Percentiles rank a stretch among this genome's conserved stretches.
phyloP scores from a whole-genome alignment of 495 filamentous ascomycete species.

The Aspergillus mulundensis region DNA sequence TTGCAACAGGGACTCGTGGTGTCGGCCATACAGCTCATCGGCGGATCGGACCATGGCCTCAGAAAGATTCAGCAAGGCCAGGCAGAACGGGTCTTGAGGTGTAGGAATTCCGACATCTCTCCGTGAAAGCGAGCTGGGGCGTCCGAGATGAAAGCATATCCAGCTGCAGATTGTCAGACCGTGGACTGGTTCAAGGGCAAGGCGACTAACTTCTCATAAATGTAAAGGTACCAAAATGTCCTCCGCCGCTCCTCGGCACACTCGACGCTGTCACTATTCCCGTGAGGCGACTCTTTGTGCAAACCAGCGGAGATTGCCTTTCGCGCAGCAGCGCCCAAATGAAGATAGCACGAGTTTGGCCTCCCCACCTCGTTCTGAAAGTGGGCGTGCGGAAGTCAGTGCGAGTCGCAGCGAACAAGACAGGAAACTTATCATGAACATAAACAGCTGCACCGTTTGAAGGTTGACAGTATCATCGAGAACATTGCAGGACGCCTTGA shows the following conservation, averaged over 20 bases:
- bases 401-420: background rate
- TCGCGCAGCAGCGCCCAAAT: constrained; percentile 34
- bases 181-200: background rate
- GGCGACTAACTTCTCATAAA: constrained; percentile 37
- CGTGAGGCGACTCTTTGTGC: constrained; percentile 37
- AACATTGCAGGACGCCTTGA: constrained; percentile 28
- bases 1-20: constrained; percentile 40
- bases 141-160: constrained; percentile 41
- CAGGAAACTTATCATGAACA: constrained; percentile 41
- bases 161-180: constrained; percentile 25
- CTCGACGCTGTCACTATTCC: constrained; percentile 23
- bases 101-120: constrained; percentile 34
- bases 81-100: constrained; percentile 34
- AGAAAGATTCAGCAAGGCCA: constrained; percentile 28
- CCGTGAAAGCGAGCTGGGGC: constrained; percentile 32
- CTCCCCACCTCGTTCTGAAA: constrained; percentile 42
- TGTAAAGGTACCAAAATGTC: constrained; percentile 41
- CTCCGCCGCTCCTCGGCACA: constrained; percentile 32
- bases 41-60: constrained; percentile 33
- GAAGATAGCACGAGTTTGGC: constrained; percentile 41
- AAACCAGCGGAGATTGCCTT: constrained; percentile 42
- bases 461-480: constrained; percentile 44
- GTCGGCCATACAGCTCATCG: constrained; percentile 36
- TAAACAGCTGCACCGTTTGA: constrained; percentile 38
- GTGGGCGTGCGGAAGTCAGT: constrained; percentile 27